Percentiles rank a stretch among this genome's conserved stretches.
Evolutionary conservation across 2,329 filamentous ascomycete species (phyloP).

Genomic region (Hypomyces rosellus): DNA sequence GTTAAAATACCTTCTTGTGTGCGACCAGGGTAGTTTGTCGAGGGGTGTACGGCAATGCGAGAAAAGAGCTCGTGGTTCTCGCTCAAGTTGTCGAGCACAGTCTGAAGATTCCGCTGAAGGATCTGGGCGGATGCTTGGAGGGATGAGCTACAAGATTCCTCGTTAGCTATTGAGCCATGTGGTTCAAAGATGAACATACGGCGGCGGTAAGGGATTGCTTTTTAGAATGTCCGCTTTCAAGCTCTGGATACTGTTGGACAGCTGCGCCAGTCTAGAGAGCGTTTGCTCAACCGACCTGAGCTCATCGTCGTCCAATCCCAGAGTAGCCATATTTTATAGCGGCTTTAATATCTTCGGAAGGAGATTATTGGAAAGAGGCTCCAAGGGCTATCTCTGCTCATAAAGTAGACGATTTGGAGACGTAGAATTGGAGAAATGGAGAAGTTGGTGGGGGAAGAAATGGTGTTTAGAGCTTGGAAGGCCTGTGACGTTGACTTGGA

Average conservation of each 20-base stretch:
- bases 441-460: no score
- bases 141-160: slow-evolving; percentile 48
- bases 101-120: slow-evolving; percentile 62
- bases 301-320: slow-evolving; percentile 52
- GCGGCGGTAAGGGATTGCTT: slow-evolving; percentile 60
- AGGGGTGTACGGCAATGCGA: slow-evolving; percentile 67
- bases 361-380: no score
- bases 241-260: slow-evolving; percentile 62
- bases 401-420: no score
- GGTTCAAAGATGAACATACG: slow-evolving; percentile 40
- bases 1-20: slow-evolving; percentile 60
- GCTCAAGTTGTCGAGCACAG: slow-evolving; percentile 58
- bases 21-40: slow-evolving; percentile 66
- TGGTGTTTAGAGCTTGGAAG: no score
- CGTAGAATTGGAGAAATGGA: no score
- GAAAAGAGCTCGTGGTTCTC: slow-evolving; percentile 62
- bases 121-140: slow-evolving; percentile 67
- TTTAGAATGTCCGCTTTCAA: slow-evolving; percentile 55
- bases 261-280: slow-evolving; percentile 60
- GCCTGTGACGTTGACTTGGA: no score
- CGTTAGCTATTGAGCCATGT: not conserved
- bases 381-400: no score
- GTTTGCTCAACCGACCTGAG: slow-evolving; percentile 65
- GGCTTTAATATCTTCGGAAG: no score
- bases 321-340: slow-evolving; percentile 28